Evolutionary conservation across 1,284 basidiomycete species (phyloP).

Genomic region (Moniliella sp.): DNA sequence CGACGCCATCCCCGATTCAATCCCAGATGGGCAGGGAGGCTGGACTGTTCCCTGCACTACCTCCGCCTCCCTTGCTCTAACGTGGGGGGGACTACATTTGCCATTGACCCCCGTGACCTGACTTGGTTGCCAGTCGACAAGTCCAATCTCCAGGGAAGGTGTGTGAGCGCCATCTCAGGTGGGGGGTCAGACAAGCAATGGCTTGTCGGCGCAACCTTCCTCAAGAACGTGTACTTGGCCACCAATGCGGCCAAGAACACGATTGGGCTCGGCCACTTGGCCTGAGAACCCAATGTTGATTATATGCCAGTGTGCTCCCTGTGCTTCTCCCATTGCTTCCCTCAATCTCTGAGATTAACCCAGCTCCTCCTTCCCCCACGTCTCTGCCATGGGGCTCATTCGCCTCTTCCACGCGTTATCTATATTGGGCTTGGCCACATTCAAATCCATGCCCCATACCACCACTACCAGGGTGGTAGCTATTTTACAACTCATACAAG

Average conservation of each 20-base stretch:
- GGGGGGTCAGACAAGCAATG: conserved; percentile 49
- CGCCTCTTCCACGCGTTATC: no score
- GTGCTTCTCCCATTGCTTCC: no score
- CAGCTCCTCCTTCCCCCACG: no score
- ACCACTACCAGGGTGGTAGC: no score
- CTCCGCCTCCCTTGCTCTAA: conserved; percentile 45
- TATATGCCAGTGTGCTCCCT: no score
- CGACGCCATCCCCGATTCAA: conserved; percentile 43
- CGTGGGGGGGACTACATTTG: conserved; percentile 47
- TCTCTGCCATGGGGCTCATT: no score
- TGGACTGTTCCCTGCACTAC: conserved; percentile 61
- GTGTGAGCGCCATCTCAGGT: conserved; percentile 51
- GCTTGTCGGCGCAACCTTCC: conserved; percentile 40
- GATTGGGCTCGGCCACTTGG: no score
- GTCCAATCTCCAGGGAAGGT: conserved; percentile 47
- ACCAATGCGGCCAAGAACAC: conserved; percentile 48
- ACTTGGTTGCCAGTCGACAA: conserved; percentile 47
- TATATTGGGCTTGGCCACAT: no score
- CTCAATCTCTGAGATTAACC: no score
- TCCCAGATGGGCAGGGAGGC: conserved; percentile 37
- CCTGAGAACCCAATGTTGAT: no score
- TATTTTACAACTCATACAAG: no score
- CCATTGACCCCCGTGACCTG: conserved; percentile 41
- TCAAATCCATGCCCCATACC: no score
- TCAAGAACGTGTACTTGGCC: conserved; percentile 41